Evolutionary conservation across 441 rosid genomes (phyloP), one percentile per base, ranked within the genome.

Genomic region (Caryocar brasiliense): DNA sequence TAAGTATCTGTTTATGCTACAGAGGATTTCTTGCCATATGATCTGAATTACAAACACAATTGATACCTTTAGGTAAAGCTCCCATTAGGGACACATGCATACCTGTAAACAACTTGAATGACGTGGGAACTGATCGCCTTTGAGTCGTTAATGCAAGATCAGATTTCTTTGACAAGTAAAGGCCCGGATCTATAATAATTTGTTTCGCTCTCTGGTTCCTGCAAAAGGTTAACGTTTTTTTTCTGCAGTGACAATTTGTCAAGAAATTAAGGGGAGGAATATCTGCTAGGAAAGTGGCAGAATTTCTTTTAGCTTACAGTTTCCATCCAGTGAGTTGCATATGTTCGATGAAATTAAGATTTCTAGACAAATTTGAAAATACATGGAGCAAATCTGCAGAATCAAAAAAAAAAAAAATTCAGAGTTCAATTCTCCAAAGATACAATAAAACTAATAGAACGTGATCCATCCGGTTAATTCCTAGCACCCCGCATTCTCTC

Each of bases 31-130:
- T n/a, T n/a, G n/a, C n/a, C n/a, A n/a, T n/a, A n/a, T n/a, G n/a
- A n/a, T n/a, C n/a, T n/a, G n/a, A n/a, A n/a, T n/a, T n/a, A n/a
- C n/a, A n/a, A n/a, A n/a, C n/a, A n/a, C n/a, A n/a, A n/a, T n/a
- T n/a, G n/a, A n/a, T n/a, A n/a, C n/a, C n/a, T n/a, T n/a, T n/a
- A n/a, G n/a, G n/a, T n/a, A n/a, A n/a, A n/a, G n/a, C n/a, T n/a
- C n/a, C n/a, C n/a, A n/a, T 6, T 29, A 19, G 43, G 49, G 40
- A 46, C 23, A 38, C 33, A 12, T 17, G 47, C 58, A 47, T 55
- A 88, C 95, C 97, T 10, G 97, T 83, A 61, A 74, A 89, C 62
- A 91, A 63, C 83, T 82, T 86, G 74, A 84, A 91, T 34, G 98
- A 74, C 8, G 86, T 73, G 6, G 98, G 96, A 61, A 86, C 76